These are phyloP conservation scores for Pythium phragmiticola DNA, from an alignment of 352 stramenopile species.

Conservation along the genomic window DNA sequence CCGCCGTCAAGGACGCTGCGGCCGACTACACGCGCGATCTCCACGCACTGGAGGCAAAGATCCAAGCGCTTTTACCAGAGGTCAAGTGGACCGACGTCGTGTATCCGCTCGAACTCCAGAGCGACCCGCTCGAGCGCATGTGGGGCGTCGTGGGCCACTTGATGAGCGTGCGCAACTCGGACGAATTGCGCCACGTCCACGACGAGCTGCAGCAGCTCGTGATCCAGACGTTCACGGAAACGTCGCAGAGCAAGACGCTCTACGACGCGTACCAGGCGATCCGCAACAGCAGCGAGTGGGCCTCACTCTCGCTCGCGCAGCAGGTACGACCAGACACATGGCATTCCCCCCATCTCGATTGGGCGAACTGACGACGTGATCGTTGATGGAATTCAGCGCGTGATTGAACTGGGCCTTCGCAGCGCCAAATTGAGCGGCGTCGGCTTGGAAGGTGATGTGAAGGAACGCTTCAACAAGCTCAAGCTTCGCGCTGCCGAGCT, in stretches of 20 bases:
- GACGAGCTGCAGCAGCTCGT: slow-evolving; percentile 93
- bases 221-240: slow-evolving; percentile 90
- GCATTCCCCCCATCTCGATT: not conserved
- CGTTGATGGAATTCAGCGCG: slow-evolving; percentile 49
- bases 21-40: slow-evolving; percentile 52
- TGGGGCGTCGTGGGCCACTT: slow-evolving; percentile 97
- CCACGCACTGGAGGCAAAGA: slow-evolving; percentile 39
- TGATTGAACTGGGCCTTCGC: slow-evolving; percentile 89
- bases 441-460: slow-evolving; percentile 87
- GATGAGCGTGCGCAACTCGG: slow-evolving; percentile 96
- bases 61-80: slow-evolving; percentile 25
- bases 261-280: slow-evolving; percentile 90
- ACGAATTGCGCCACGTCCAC: slow-evolving; percentile 93
- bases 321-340: slow-evolving; percentile 30
- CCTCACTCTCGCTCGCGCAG: slow-evolving; percentile 51
- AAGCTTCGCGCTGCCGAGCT: slow-evolving; percentile 92
- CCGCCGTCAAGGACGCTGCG: slow-evolving; percentile 53
- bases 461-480: slow-evolving; percentile 96
- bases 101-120: slow-evolving; percentile 91
- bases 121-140: slow-evolving; percentile 89
- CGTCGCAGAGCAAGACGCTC: slow-evolving; percentile 91
- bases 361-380: not conserved
- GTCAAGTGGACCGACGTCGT: slow-evolving; percentile 88
- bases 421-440: slow-evolving; percentile 93
- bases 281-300: slow-evolving; percentile 61